phyloP scores from a whole-genome alignment of 441 rosid genomes.

The Gossypium trilobum region DNA sequence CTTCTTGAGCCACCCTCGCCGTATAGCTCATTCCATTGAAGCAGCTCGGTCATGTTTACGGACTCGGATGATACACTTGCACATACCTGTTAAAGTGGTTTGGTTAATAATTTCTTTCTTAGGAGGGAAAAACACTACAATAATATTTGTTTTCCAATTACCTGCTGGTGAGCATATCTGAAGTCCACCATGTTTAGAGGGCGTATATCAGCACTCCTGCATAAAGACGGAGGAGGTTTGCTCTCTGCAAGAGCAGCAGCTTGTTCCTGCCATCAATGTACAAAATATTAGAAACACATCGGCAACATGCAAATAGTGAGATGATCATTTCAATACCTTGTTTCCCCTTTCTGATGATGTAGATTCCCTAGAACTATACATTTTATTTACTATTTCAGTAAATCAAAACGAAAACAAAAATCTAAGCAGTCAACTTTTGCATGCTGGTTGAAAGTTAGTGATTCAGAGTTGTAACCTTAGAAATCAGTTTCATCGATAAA shows the following conservation, averaged over 20 bases:
- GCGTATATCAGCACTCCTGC: conserved; percentile 55
- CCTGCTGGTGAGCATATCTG: conserved; percentile 62
- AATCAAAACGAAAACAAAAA: background rate
- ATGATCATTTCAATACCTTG: background rate
- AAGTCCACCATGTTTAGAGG: conserved; percentile 58
- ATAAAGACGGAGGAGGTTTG: conserved; percentile 51
- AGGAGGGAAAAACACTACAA: background rate
- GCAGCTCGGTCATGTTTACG: conserved; percentile 75
- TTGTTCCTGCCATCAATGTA: conserved; percentile 35
- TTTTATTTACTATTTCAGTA: background rate
- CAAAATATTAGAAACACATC: background rate
- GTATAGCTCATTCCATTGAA: conserved; percentile 84
- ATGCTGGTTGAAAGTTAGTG: background rate
- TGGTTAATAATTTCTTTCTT: background rate
- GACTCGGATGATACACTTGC: conserved; percentile 89
- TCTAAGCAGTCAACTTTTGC: background rate
- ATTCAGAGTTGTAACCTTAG: background rate
- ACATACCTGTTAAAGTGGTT: conserved; percentile 43
- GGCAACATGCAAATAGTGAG: background rate
- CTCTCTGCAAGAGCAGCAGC: conserved; percentile 55
- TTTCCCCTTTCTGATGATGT: too few species aligned
- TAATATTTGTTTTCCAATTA: conserved; percentile 12
- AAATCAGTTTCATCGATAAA: background rate
- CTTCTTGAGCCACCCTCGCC: conserved; percentile 90
- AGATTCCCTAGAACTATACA: too few species aligned